A percentile compares a stretch with the other conserved stretches of the same genome.
phyloP scores from a whole-genome alignment of 352 stramenopile genomes.

The Pythium dissimile region DNA sequence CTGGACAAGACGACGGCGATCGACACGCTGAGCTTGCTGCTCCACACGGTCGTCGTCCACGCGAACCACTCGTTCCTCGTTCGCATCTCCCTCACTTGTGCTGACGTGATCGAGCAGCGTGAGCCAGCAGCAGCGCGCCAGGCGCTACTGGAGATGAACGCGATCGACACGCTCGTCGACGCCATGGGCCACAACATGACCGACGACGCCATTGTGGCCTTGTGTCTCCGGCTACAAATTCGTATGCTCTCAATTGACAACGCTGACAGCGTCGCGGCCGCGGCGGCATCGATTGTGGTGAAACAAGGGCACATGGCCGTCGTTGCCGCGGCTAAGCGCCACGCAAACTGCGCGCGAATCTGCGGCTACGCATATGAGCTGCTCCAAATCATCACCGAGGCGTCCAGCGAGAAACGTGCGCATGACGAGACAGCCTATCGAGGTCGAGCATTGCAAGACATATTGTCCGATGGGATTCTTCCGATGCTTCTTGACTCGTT shows the following conservation, averaged over 20 bases:
- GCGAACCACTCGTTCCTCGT: conserved; percentile 16
- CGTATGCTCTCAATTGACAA: conserved; percentile 2
- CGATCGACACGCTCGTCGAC: conserved; percentile 3
- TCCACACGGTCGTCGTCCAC: conserved; percentile 6
- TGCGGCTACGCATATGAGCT: conserved; percentile 10
- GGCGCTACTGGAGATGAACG: conserved; percentile 4
- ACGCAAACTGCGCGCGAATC: background rate
- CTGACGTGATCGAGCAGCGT: conserved; percentile 6
- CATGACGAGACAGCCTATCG: background rate
- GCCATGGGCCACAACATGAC: background rate
- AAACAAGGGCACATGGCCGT: conserved; percentile 7
- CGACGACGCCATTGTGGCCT: conserved; percentile 2
- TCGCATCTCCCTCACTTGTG: background rate
- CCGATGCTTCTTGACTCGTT: conserved; percentile 16
- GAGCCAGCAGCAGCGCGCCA: background rate
- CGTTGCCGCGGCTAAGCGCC: background rate
- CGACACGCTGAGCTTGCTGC: background rate
- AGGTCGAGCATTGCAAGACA: background rate
- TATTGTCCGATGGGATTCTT: conserved; percentile 6
- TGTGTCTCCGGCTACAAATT: conserved; percentile 7
- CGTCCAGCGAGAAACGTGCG: background rate
- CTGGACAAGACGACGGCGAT: background rate
- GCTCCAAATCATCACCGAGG: conserved; percentile 6
- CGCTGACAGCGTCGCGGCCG: background rate
- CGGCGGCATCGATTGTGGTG: background rate